Base-by-base conservation (phyloP, 2,329 filamentous ascomycete genomes). In the Colletotrichum simmondsii region DNA sequence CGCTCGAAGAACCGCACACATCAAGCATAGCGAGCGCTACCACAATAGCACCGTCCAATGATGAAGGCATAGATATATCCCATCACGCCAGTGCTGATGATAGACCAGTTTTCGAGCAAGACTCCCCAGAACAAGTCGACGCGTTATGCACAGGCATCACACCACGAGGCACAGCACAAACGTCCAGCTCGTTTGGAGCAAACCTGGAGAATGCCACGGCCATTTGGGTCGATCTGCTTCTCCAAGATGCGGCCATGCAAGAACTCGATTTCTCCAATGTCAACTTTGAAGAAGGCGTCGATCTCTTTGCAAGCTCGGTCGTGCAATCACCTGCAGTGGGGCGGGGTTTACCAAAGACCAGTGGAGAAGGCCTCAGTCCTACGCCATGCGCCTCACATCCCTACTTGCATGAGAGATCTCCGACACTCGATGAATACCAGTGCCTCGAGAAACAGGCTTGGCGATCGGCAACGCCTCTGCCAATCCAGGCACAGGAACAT, bases 171-270 rank as follows among this genome's bases (percentile, higher is more conserved):
- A 32, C 68, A 7, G 57, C 68, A 16, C 35, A 16, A 3, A 71
- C 64, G 5, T 63, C 42, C 35, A 68, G 68, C 22, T 71, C 68
- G 16, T 58, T 52, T 1, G 67, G 71, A 4, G 52, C 59, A 2
- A 73, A 71, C 42, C 16, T 73, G 4, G 71, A 73, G 2, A 73
- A 71, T 10, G 71, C 71, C 24, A 67, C 68, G 3, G 62, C 71
- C 26, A 57, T 73, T 58, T 73, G 71, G 71, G 68, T 71, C 22
- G 71, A 73, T n/a, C 16, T 73, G 2, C 53, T 73, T 19, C 59
- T 73, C 6, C 68, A 62, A 14, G 64, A 71, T 28, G 68, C 64
- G 12, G 59, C 72, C 0, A 49, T 74, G 24, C 63, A 68, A n/a
- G 59, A 74, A 5, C n/a, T 69, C 14, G 53, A 69, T 6, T 69